Percentiles rank a stretch among this genome's conserved stretches.
Conservation (phyloP, 306 rosid species). For the Cicer bijugum region DNA sequence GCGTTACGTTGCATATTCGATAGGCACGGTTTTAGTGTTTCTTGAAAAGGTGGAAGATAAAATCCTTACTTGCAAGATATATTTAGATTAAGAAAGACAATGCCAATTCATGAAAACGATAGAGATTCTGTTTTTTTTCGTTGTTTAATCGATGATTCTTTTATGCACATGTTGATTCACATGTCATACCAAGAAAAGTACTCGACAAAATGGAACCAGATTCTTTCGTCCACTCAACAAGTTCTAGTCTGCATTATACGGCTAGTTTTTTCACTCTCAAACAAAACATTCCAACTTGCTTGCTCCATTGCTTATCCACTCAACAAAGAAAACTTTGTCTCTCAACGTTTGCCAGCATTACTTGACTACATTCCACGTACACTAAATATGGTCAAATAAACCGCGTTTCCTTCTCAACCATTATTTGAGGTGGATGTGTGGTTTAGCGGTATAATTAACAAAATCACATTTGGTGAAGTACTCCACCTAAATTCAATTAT, state of each 20-base stretch:
- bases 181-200: slow-evolving; percentile 39
- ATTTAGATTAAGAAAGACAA: neutral
- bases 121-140: slow-evolving; percentile 11
- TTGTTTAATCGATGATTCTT: neutral
- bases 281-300: slow-evolving; percentile 56
- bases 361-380: slow-evolving; percentile 14
- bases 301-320: slow-evolving; percentile 57
- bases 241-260: slow-evolving; percentile 34
- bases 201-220: slow-evolving; percentile 42
- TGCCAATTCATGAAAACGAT: slow-evolving; percentile 31
- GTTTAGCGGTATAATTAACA: too few species aligned
- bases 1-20: slow-evolving; percentile 4
- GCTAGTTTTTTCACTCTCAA: slow-evolving; percentile 36
- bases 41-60: slow-evolving; percentile 27
- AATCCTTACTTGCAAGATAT: slow-evolving; percentile 21
- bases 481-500: too few species aligned
- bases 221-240: slow-evolving; percentile 42
- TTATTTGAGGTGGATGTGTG: too few species aligned
- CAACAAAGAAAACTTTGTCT: slow-evolving; percentile 51
- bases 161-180: slow-evolving; percentile 53
- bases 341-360: slow-evolving; percentile 33
- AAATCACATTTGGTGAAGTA: too few species aligned
- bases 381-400: slow-evolving; percentile 33
- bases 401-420: neutral
- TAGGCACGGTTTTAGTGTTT: neutral